Conservation (phyloP, 768 basidiomycete genomes). For the Omphalotus guepiniiformis region DNA sequence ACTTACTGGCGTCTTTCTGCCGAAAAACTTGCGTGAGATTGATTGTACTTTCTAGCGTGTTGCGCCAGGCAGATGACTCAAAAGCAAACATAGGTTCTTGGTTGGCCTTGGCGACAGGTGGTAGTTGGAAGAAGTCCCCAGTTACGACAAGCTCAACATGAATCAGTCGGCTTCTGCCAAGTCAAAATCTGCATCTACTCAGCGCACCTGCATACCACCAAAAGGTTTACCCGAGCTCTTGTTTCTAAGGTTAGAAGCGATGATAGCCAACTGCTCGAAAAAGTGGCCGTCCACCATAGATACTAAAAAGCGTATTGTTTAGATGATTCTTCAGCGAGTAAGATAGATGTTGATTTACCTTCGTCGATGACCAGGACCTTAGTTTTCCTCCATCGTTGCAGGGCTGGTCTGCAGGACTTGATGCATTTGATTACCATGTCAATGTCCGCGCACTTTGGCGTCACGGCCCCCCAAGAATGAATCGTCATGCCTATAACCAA, state of each 20-base stretch:
- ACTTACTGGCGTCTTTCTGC: constrained; percentile 67
- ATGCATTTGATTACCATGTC: constrained; percentile 49
- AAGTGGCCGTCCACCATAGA: constrained; percentile 77
- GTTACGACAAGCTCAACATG: constrained; percentile 61
- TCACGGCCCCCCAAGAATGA: constrained; percentile 74
- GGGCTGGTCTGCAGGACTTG: constrained; percentile 63
- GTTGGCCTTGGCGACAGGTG: constrained; percentile 57
- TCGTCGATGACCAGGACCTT: constrained; percentile 61
- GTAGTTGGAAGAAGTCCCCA: constrained; percentile 83
- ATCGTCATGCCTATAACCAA: constrained; percentile 52
- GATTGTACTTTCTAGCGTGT: constrained; percentile 55
- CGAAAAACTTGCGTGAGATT: constrained; percentile 70
- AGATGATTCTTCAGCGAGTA: constrained; percentile 5
- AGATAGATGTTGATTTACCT: constrained; percentile 28
- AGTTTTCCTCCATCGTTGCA: constrained; percentile 60
- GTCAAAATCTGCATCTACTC: neutral
- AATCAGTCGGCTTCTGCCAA: neutral
- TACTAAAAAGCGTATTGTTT: constrained; percentile 47
- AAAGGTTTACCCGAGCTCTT: constrained; percentile 50
- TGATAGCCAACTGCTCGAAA: constrained; percentile 63
- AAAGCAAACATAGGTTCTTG: constrained; percentile 62
- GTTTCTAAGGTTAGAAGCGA: constrained; percentile 52
- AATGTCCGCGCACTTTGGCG: constrained; percentile 50
- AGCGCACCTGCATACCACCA: constrained; percentile 68
- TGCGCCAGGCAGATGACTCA: constrained; percentile 61